Evolutionary conservation across 2,329 filamentous ascomycete genomes (phyloP), one percentile per base, ranked within the genome.

Genomic region (Drechmeria coniospora): DNA sequence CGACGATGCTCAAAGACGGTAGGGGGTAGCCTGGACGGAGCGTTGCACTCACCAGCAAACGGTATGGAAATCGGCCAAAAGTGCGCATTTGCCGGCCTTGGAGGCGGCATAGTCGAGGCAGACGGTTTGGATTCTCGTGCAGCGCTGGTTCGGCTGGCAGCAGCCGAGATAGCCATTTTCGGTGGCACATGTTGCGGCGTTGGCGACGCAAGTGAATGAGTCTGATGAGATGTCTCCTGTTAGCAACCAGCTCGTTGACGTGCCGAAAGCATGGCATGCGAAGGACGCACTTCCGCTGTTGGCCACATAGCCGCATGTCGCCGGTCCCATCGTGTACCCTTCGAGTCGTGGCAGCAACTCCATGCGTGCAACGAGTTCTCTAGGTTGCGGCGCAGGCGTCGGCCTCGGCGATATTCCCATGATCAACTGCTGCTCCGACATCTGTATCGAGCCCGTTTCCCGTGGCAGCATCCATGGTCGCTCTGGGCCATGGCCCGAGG

Each of bases 1-100:
- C n/a, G n/a, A n/a, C n/a, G n/a, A n/a, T n/a, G n/a, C n/a, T n/a
- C n/a, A n/a, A n/a, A n/a, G n/a, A n/a, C n/a, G n/a, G n/a, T n/a
- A n/a, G n/a, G n/a, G n/a, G n/a, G n/a, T n/a, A n/a, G n/a, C n/a
- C n/a, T n/a, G n/a, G 7, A 25, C 15, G 15, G 17, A 17, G 17
- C 12, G 29, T 18, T 22, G 31, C 23, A 25, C 42, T 26, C 38
- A 53, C 50, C 51, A 54, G 42, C 50, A 54, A 11, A 53, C 34
- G 3, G 50, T 54, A 26, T 52, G 48, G 17, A 38, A 47, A 26
- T 52, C 45, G 4, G 36, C 32, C 4, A 41, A 35, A 7, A 44
- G 34, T 15, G 42, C 30, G 26, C 49, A 53, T 6, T 31, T 27
- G 5, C 44, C 43, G 3, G 32, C 29, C 3, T 25, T n/a, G 12